Evolutionary conservation across 805 yeast species (phyloP), one percentile per base, ranked within the genome.

Genomic region (Candida methanosorbosa): DNA sequence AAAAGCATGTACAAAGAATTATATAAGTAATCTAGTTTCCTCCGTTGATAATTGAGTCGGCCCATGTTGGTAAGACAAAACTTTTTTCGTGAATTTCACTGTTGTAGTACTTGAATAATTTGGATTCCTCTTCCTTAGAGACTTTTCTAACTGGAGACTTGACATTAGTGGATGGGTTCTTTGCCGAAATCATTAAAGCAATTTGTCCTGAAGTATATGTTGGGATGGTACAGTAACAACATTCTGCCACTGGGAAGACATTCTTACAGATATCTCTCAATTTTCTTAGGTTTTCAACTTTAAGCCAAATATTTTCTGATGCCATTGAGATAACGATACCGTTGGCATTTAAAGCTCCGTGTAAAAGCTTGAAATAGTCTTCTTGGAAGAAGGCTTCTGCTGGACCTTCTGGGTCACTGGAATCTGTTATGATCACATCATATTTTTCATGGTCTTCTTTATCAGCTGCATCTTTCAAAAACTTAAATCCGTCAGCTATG

Each of bases 361-460:
- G 49, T 38, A 88, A 62, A 36, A 87, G 61, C 48, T 75, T 65
- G 59, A 86, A 87, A 61, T 87, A 87, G 37, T 70, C 74, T 40
- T 70, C 68, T 55, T 85, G 84, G 63, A 87, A 87, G 46, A 87
- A 82, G 15, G 82, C 82, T 48, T 79, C 94, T 1, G 97, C 97
- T 5, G 97, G 97, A 6, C 63, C 96, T 48, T 87, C 96, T 1
- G 96, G 96, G 57, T 87, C 97, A 2, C 94, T 81, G 2, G 95
- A 83, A 56, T 87, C 97, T 14, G 95, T 83, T 40, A 87, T 85
- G 39, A 87, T 83, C 22, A 88, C 79, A 56, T 87, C 96, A 52
- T 68, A 87, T 44, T 72, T 72, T 24, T 66, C 66, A 8, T 51
- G 46, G 29, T 64, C 59, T 17, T 54, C 48, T 6, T 41, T 41